phyloP scores from a whole-genome alignment of 2,329 filamentous ascomycete genomes.

The Coniosporium tulheliwenetii region DNA sequence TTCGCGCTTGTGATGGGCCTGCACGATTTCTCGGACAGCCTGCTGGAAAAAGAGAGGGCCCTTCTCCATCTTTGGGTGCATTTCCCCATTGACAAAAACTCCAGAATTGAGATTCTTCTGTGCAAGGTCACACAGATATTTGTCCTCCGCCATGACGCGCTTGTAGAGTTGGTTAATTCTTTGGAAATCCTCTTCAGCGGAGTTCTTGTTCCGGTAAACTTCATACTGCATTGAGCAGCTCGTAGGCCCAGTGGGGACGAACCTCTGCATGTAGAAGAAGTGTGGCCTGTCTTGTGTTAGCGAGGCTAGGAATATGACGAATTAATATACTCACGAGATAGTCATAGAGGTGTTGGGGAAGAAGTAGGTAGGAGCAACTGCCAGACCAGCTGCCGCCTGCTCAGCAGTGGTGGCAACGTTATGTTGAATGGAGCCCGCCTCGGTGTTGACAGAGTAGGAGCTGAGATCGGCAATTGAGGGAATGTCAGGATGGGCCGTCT shows the following conservation, averaged over 20 bases:
- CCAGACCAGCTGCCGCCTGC: conserved; percentile 32
- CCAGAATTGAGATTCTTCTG: conserved; percentile 47
- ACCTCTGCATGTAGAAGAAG: conserved; percentile 49
- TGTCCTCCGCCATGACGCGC: conserved; percentile 49
- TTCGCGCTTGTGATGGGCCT: conserved; percentile 31
- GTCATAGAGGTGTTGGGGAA: conserved; percentile 37
- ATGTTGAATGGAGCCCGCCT: conserved; percentile 35
- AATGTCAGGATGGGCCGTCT: conserved; percentile 42
- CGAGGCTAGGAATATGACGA: neutral
- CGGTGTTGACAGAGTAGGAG: conserved; percentile 36
- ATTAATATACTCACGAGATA: conserved; percentile 26
- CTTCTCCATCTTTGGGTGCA: conserved; percentile 46
- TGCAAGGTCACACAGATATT: conserved; percentile 41
- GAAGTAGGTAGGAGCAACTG: conserved; percentile 31
- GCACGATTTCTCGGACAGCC: conserved; percentile 31
- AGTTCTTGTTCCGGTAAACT: conserved; percentile 45
- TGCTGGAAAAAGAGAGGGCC: conserved; percentile 40
- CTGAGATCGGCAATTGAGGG: conserved; percentile 40
- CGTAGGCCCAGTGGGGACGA: conserved; percentile 37
- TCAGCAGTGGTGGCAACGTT: conserved; percentile 27
- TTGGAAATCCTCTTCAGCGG: conserved; percentile 42
- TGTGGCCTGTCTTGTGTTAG: conserved; percentile 26
- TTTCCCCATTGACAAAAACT: conserved; percentile 45
- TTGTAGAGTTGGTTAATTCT: conserved; percentile 45
- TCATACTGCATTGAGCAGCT: conserved; percentile 45